Base-by-base conservation (phyloP, 164 flowering plant genomes). In the Macadamia integrifolia region DNA sequence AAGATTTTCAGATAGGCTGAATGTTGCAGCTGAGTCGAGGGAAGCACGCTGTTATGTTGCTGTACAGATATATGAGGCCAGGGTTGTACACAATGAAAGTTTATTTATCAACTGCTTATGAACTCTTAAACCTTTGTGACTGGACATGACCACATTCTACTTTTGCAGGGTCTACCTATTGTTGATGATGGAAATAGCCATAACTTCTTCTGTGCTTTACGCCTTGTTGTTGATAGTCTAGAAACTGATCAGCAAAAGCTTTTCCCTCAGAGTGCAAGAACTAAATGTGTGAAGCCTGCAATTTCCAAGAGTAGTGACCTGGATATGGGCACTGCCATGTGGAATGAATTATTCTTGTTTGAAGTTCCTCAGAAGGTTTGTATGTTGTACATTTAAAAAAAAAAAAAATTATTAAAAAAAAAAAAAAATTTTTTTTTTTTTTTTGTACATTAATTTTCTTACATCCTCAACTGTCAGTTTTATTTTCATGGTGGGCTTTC, bases 241-340 rank as follows among this genome's bases (percentile, higher is more conserved):
- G 80, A 86, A 49, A 64, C 85, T 66, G 90, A 89, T 79, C 94
- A 87, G 74, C 99, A 92, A 70, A 90, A 82, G 80, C 90, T 90
- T 72, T 95, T 92, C 62, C 97, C 98, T 65, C 99, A 95, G 72
- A 95, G 98, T 85, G 96, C 97, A 44, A 87, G 99, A 78, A 95
- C 99, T 40, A 91, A 86, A 78, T 90, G 96, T 78, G 88, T 88
- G 13, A 88, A 87, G 76, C 97, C 99, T 64, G 53, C 66, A 12
- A 55, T 85, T 58, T 67, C 77, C 50, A 75, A 76, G 64, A 58
- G 15, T 40, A 66, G 68, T 71, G 79, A 72, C 58, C 13, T 70
- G 42, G 74, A 70, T 67, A 79, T 83, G 75, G 93, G 87, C 69
- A 80, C 69, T 50, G 96, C 88, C 23, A 83, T 77, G 69, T 95